Evolutionary conservation across 805 yeast genomes (phyloP).

Genomic region (Wickerhamiella musiphila): DNA sequence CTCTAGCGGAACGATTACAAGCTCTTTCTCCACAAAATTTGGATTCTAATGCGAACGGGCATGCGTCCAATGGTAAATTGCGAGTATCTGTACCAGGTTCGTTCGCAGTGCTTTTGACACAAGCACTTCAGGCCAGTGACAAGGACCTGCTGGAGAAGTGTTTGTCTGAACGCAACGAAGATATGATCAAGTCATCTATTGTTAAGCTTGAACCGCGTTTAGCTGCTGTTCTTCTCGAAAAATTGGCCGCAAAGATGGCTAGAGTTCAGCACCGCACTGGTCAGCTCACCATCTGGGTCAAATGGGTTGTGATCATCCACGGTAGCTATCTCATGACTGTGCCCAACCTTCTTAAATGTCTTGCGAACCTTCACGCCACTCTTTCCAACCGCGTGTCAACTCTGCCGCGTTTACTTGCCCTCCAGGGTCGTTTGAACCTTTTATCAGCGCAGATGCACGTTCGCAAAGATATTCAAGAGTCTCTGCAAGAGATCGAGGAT

Average conservation of each 20-base stretch:
- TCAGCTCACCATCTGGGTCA: slow-evolving; percentile 48
- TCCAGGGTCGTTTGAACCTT: slow-evolving; percentile 75
- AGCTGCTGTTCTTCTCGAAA: slow-evolving; percentile 29
- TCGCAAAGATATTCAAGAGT: slow-evolving; percentile 32
- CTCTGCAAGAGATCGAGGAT: slow-evolving; percentile 23
- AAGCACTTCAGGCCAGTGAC: slow-evolving; percentile 77
- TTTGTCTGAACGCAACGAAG: slow-evolving; percentile 35
- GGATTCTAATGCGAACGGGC: slow-evolving; percentile 11
- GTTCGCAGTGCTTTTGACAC: slow-evolving; percentile 66
- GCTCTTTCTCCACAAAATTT: slow-evolving; percentile 18
- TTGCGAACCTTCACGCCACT: slow-evolving; percentile 40
- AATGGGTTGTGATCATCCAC: slow-evolving; percentile 57
- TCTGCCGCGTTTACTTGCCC: slow-evolving; percentile 51
- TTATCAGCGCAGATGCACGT: slow-evolving; percentile 58
- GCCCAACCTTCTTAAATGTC: slow-evolving; percentile 34
- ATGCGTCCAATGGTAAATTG: slow-evolving; percentile 21
- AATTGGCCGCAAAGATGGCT: slow-evolving; percentile 30
- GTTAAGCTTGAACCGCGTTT: slow-evolving; percentile 32
- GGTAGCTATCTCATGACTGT: slow-evolving; percentile 45
- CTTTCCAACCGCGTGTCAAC: slow-evolving; percentile 37
- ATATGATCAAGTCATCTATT: slow-evolving; percentile 36
- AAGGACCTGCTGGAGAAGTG: slow-evolving; percentile 75
- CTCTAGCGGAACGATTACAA: slow-evolving; percentile 27
- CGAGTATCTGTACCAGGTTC: slow-evolving; percentile 50
- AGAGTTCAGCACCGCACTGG: slow-evolving; percentile 39